phyloP scores from a whole-genome alignment of 225 moss, liverwort and hornwort species.

The Ulota crispa region DNA sequence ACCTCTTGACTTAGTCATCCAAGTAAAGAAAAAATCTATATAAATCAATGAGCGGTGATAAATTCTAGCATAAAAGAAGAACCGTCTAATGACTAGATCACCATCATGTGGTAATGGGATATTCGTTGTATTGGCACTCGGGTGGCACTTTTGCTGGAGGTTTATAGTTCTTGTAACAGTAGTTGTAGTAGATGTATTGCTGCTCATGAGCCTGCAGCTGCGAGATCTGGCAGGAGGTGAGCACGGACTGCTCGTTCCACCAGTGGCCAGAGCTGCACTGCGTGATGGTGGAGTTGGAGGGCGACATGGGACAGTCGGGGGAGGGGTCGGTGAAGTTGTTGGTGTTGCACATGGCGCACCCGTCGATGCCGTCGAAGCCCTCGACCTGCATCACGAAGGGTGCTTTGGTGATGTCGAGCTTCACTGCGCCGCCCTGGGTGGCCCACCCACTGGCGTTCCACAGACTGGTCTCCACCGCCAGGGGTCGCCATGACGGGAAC shows the following conservation, averaged over 20 bases:
- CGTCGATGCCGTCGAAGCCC: conserved; percentile 37
- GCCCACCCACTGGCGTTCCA: conserved; percentile 52
- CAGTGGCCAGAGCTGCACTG: background rate
- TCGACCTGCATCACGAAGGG: conserved; percentile 35
- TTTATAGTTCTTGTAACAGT: conserved; percentile 33
- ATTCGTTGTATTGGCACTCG: conserved; percentile 48
- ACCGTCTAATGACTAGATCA: too few species aligned
- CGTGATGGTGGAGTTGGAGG: background rate
- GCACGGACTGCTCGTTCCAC: conserved; percentile 16
- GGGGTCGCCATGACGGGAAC: conserved; percentile 17
- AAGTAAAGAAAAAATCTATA: background rate
- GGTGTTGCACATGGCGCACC: conserved; percentile 16
- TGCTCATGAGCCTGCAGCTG: conserved; percentile 7
- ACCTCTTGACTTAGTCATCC: background rate
- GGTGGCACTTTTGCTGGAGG: conserved; percentile 18
- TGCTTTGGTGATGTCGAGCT: conserved; percentile 12
- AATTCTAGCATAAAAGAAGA: too few species aligned
- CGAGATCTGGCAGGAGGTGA: background rate
- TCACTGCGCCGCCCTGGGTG: conserved; percentile 7
- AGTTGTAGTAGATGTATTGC: conserved; percentile 39
- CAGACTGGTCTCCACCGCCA: conserved; percentile 21
- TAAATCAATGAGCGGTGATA: background rate
- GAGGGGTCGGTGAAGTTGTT: conserved; percentile 1
- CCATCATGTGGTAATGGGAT: background rate
- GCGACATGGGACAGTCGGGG: background rate